phyloP scores from a whole-genome alignment of 2,329 filamentous ascomycete species.

The Alternaria sp. region DNA sequence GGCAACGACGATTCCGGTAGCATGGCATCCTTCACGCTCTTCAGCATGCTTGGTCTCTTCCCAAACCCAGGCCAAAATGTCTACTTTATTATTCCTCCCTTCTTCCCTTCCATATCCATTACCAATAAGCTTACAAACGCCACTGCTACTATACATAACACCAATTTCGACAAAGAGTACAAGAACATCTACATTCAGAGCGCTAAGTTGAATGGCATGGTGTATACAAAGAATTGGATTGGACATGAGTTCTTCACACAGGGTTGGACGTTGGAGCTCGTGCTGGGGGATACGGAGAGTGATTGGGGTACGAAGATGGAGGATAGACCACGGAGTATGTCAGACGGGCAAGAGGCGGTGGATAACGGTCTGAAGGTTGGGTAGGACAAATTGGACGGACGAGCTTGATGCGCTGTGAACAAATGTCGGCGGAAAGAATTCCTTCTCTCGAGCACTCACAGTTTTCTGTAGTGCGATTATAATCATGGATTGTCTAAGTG shows the following conservation, averaged over 20 bases:
- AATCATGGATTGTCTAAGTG: neutral
- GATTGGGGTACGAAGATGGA: constrained; percentile 54
- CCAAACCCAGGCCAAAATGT: constrained; percentile 60
- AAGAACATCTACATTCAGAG: constrained; percentile 57
- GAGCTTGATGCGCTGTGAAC: too few species aligned
- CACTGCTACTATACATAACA: constrained; percentile 51
- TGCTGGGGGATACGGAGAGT: constrained; percentile 54
- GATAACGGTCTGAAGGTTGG: neutral
- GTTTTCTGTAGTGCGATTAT: neutral
- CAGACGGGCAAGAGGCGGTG: constrained; percentile 1
- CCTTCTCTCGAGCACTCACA: neutral
- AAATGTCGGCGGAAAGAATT: neutral
- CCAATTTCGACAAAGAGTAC: constrained; percentile 55
- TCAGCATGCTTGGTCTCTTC: constrained; percentile 57
- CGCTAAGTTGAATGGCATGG: constrained; percentile 53
- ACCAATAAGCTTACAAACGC: constrained; percentile 53
- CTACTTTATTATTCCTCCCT: constrained; percentile 59
- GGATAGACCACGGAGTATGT: constrained; percentile 44
- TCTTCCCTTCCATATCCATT: constrained; percentile 55
- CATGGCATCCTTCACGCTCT: constrained; percentile 57
- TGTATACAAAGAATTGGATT: constrained; percentile 58
- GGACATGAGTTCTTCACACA: constrained; percentile 56
- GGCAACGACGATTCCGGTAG: constrained; percentile 59
- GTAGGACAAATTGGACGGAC: neutral
- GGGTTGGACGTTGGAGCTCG: constrained; percentile 56